Evolutionary conservation across 129 eudicot species (phyloP).

Genomic region (Chrysanthemum lavandulifolium): DNA sequence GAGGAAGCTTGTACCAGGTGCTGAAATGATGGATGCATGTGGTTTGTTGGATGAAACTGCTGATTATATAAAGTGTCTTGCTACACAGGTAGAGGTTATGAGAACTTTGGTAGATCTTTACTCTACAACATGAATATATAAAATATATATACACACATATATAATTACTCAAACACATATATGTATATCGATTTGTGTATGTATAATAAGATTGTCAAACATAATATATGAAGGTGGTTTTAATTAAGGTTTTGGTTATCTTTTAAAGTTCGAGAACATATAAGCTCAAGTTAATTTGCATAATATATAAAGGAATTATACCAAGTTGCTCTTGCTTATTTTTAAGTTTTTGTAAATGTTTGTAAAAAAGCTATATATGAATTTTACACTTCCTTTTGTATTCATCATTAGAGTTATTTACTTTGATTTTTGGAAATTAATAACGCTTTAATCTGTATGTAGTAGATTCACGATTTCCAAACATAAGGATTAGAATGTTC

Average conservation of each 20-base stretch:
- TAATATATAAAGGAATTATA: slow-evolving; percentile 15
- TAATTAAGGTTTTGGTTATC: background rate
- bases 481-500: slow-evolving; percentile 4
- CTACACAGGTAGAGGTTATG: slow-evolving; percentile 83
- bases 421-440: background rate
- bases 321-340: slow-evolving; percentile 35
- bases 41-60: slow-evolving; percentile 81
- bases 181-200: slow-evolving; percentile 22
- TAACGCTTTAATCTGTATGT: background rate
- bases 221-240: slow-evolving; percentile 28
- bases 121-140: slow-evolving; percentile 31
- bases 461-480: background rate
- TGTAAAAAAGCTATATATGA: background rate
- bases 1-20: slow-evolving; percentile 78
- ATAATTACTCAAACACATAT: slow-evolving; percentile 10
- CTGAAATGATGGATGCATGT: slow-evolving; percentile 51
- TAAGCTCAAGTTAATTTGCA: slow-evolving; percentile 21
- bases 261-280: slow-evolving; percentile 23
- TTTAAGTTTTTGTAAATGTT: slow-evolving; percentile 6
- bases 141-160: slow-evolving; percentile 14
- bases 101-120: slow-evolving; percentile 51
- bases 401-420: background rate
- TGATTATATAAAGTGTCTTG: slow-evolving; percentile 71
- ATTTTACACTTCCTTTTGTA: background rate
- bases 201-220: slow-evolving; percentile 17